Conservation (phyloP, 2,329 filamentous ascomycete species). For the Rhinocladiella similis region DNA sequence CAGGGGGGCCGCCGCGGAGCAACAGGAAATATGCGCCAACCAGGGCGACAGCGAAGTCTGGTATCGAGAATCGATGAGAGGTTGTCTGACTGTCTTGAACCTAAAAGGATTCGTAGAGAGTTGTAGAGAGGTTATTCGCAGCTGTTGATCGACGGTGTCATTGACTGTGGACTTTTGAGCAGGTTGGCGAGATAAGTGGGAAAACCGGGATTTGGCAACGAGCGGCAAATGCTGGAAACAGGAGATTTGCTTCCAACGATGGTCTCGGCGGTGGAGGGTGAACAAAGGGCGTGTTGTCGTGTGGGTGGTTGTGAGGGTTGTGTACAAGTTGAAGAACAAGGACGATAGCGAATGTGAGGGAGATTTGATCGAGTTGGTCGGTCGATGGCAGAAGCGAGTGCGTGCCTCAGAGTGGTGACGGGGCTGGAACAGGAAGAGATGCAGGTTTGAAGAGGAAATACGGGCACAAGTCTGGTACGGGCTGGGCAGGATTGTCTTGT, state of each 20-base stretch:
- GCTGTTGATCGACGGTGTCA: conserved; percentile 19
- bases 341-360: conserved; percentile 21
- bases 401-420: conserved; percentile 15
- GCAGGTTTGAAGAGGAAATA: conserved; percentile 12
- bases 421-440: conserved; percentile 25
- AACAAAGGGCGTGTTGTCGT: conserved; percentile 14
- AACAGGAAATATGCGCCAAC: conserved; percentile 16
- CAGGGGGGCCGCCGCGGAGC: conserved; percentile 2
- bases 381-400: background rate
- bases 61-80: background rate
- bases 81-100: background rate
- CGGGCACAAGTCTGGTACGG: too few relatives aligned
- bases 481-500: background rate
- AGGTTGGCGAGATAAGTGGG: conserved; percentile 7
- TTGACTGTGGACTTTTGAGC: conserved; percentile 12
- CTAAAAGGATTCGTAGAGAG: background rate
- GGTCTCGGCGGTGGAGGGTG: conserved; percentile 1
- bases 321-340: conserved; percentile 5
- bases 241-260: conserved; percentile 4
- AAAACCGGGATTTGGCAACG: conserved; percentile 18
- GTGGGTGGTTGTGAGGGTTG: background rate
- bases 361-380: conserved; percentile 6
- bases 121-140: conserved; percentile 6
- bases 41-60: conserved; percentile 16
- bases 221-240: conserved; percentile 14